phyloP scores from a whole-genome alignment of 1,284 basidiomycete genomes.

The Vanrija sp. region DNA sequence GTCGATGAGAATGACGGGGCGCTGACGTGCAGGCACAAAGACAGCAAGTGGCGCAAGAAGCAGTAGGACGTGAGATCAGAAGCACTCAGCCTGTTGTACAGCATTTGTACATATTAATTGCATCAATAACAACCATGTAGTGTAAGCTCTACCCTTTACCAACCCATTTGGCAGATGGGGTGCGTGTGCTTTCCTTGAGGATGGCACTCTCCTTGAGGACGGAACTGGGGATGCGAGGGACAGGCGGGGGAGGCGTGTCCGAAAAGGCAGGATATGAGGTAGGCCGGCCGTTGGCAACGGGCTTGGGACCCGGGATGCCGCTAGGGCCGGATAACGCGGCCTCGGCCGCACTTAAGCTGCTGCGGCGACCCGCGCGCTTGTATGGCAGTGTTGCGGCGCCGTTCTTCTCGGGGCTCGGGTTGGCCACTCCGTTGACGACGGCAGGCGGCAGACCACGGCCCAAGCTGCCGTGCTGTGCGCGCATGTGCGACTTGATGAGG shows the following conservation, averaged over 20 bases:
- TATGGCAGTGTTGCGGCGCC: too few relatives aligned
- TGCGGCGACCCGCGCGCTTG: constrained; percentile 5
- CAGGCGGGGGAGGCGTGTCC: constrained; percentile 33
- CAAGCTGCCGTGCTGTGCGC: neutral
- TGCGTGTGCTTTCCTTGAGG: neutral
- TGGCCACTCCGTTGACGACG: neutral
- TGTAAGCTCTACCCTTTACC: neutral
- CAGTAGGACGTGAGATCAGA: neutral
- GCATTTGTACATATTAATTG: constrained; percentile 1
- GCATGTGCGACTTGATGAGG: neutral
- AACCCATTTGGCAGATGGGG: neutral
- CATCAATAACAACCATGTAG: constrained; percentile 1
- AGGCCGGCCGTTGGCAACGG: constrained; percentile 17
- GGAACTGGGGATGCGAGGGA: constrained; percentile 35
- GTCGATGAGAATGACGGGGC: constrained; percentile 1
- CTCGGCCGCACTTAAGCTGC: constrained; percentile 12
- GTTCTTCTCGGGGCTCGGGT: too few relatives aligned
- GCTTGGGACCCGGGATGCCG: constrained; percentile 28
- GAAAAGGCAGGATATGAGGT: constrained; percentile 27
- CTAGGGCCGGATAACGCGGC: constrained; percentile 17
- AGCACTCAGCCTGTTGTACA: neutral
- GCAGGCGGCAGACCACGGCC: neutral
- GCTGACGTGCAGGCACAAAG: constrained; percentile 26
- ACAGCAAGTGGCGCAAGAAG: constrained; percentile 41
- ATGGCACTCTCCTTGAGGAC: constrained; percentile 5